phyloP scores from a whole-genome alignment of 768 basidiomycete species.

The Auricularia sp. region DNA sequence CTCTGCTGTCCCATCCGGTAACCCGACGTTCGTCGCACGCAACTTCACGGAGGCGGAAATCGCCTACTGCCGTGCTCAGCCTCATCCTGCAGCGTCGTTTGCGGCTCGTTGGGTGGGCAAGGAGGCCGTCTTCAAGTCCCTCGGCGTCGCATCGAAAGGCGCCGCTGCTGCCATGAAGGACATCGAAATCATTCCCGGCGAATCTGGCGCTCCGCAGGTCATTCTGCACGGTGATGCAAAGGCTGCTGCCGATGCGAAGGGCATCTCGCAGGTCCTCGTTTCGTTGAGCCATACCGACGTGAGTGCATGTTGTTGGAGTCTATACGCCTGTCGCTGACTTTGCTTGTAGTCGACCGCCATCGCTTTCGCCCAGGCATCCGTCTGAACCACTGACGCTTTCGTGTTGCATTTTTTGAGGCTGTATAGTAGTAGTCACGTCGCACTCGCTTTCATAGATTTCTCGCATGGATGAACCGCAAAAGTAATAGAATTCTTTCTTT shows the following conservation, averaged over 20 bases:
- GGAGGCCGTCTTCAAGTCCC: slow-evolving; percentile 94
- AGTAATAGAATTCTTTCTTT: background rate
- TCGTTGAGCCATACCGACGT: slow-evolving; percentile 85
- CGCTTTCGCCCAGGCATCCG: slow-evolving; percentile 72
- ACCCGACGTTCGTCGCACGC: slow-evolving; percentile 74
- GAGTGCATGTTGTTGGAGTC: slow-evolving; percentile 9
- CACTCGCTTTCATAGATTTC: background rate
- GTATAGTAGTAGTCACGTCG: background rate
- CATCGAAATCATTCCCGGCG: slow-evolving; percentile 83
- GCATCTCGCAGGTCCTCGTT: slow-evolving; percentile 64
- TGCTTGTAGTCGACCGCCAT: slow-evolving; percentile 34
- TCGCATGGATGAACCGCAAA: background rate
- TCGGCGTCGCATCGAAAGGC: slow-evolving; percentile 82
- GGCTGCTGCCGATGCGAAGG: slow-evolving; percentile 57
- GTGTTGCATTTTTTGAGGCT: background rate
- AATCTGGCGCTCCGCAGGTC: slow-evolving; percentile 71
- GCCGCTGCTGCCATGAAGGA: slow-evolving; percentile 94
- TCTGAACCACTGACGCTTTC: slow-evolving; percentile 13
- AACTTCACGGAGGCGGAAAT: slow-evolving; percentile 92
- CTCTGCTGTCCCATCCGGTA: slow-evolving; percentile 80
- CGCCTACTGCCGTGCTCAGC: slow-evolving; percentile 76
- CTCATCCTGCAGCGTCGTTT: slow-evolving; percentile 80
- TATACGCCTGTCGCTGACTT: slow-evolving; percentile 34
- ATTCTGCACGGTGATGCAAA: slow-evolving; percentile 71
- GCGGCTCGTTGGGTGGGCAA: slow-evolving; percentile 97